Evolutionary conservation across 176 grass and related monocot species (phyloP).

Genomic region (Metroxylon sagu): DNA sequence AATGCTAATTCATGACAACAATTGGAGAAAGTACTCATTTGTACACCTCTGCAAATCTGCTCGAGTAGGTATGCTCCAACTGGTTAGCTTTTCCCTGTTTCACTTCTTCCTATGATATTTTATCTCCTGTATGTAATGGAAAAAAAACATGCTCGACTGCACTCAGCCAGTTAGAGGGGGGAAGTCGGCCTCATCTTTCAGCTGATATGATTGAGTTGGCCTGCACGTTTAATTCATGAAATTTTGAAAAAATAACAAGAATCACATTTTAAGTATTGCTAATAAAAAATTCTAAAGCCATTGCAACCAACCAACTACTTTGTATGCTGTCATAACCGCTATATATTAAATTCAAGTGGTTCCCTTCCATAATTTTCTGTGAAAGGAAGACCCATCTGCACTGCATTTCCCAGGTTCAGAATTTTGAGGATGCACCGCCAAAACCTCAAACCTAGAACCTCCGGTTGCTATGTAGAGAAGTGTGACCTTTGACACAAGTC

Average conservation of each 20-base stretch:
- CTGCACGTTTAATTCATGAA: constrained; percentile 26
- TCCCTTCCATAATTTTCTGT: too few species aligned
- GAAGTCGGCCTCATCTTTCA: constrained; percentile 81
- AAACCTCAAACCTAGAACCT: too few species aligned
- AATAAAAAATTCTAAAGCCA: background rate
- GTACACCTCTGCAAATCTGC: background rate
- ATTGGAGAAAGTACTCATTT: background rate
- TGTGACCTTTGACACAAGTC: too few species aligned
- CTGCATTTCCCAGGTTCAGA: too few species aligned
- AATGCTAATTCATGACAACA: constrained; percentile 8
- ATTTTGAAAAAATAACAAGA: background rate
- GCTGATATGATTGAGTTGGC: constrained; percentile 45
- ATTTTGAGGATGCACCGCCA: too few species aligned
- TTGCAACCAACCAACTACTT: too few species aligned
- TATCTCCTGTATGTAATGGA: constrained; percentile 2
- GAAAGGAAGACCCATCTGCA: too few species aligned
- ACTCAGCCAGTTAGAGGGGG: constrained; percentile 65
- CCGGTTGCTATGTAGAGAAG: too few species aligned
- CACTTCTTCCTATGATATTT: background rate
- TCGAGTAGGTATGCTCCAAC: background rate
- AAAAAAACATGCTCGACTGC: background rate
- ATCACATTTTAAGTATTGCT: background rate
- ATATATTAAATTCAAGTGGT: too few species aligned
- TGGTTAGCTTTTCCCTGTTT: background rate
- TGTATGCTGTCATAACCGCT: too few species aligned